phyloP scores from a whole-genome alignment of 192 early-diverging fungal species.

The Lunasporangiospora selenospora region DNA sequence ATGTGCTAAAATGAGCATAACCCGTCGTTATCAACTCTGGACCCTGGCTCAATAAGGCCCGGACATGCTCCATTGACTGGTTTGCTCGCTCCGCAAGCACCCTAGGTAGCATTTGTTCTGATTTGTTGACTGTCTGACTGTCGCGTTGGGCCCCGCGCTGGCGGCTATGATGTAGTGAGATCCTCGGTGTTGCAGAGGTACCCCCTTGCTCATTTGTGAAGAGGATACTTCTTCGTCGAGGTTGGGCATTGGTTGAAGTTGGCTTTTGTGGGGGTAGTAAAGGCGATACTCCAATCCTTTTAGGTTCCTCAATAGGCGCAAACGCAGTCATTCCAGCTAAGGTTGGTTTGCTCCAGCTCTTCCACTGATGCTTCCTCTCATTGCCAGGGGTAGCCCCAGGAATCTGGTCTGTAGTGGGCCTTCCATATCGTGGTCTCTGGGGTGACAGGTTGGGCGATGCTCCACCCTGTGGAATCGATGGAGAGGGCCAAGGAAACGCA shows the following conservation, averaged over 20 bases:
- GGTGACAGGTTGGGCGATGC: too few relatives aligned
- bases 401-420: too few relatives aligned
- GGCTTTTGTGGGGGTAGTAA: too few relatives aligned
- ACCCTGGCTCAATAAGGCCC: conserved; percentile 1
- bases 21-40: background rate
- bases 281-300: too few relatives aligned
- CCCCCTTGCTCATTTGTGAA: conserved; percentile 12
- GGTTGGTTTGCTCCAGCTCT: conserved; percentile 52
- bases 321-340: conserved; percentile 17
- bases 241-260: too few relatives aligned
- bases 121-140: background rate
- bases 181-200: background rate
- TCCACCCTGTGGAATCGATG: too few relatives aligned
- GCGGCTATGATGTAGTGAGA: conserved; percentile 2
- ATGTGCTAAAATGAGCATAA: conserved; percentile 3
- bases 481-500: conserved; percentile 24
- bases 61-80: conserved; percentile 21
- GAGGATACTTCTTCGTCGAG: conserved; percentile 7
- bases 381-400: too few relatives aligned
- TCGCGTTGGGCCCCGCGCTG: conserved; percentile 1
- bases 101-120: conserved; percentile 10
- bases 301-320: conserved; percentile 14
- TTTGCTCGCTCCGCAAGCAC: conserved; percentile 16
- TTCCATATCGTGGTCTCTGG: too few relatives aligned
- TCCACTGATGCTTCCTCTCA: conserved; percentile 50